Evolutionary conservation across 176 grass and related monocot genomes (phyloP).

Genomic region (Bonia amplexicaulis): DNA sequence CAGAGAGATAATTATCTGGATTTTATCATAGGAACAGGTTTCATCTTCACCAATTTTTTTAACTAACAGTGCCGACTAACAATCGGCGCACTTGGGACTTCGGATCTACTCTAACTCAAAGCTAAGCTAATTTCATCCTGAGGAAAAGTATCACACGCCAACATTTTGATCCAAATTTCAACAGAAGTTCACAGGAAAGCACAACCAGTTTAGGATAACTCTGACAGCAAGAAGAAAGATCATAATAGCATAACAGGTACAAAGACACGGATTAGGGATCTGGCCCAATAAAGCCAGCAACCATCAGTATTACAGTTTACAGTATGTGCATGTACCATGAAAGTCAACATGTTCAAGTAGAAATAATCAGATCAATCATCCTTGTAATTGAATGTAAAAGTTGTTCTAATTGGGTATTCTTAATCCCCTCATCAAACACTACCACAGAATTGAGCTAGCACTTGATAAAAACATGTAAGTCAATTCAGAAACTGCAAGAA

Average conservation of each 20-base stretch:
- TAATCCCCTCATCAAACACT: neutral
- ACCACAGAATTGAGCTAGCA: neutral
- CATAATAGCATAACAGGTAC: neutral
- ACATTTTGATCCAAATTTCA: neutral
- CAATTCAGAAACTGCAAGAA: neutral
- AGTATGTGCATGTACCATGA: neutral
- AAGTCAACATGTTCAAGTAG: neutral
- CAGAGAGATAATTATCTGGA: neutral
- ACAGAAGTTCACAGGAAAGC: neutral
- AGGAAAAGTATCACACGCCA: neutral
- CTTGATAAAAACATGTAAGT: neutral
- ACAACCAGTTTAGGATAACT: neutral
- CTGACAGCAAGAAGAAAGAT: neutral
- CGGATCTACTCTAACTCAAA: neutral
- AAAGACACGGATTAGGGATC: neutral
- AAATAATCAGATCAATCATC: neutral
- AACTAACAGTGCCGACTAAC: neutral
- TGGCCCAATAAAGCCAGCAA: neutral
- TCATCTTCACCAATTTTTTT: neutral
- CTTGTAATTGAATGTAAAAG: neutral
- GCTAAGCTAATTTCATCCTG: neutral
- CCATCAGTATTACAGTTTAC: neutral
- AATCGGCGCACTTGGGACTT: neutral
- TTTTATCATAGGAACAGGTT: neutral
- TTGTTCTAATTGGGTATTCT: neutral